A percentile compares a stretch with the other conserved stretches of the same genome.
Conservation (phyloP, 1,284 basidiomycete genomes). For the Apiotrichum siamense region DNA sequence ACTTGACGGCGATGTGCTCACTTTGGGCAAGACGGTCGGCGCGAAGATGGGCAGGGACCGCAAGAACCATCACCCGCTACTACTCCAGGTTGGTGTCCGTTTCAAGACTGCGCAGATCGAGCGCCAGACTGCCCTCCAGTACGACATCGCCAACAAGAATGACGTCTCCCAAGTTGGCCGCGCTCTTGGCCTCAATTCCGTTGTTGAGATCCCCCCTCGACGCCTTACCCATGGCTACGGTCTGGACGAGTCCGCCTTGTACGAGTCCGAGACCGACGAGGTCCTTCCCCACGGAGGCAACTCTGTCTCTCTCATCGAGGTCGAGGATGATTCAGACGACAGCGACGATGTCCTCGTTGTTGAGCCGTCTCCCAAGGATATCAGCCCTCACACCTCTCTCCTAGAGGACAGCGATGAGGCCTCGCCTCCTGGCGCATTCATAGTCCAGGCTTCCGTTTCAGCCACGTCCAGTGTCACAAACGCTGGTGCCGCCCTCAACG, state of each 20-base stretch:
- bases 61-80: slow-evolving; percentile 1
- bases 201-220: neutral
- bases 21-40: slow-evolving; percentile 24
- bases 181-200: neutral
- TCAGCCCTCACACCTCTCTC: too few relatives aligned
- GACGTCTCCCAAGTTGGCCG: neutral
- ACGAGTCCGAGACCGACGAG: slow-evolving; percentile 15
- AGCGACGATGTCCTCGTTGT: neutral
- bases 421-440: too few relatives aligned
- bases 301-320: neutral
- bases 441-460: too few relatives aligned
- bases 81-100: slow-evolving; percentile 1
- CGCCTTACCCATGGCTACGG: slow-evolving; percentile 6
- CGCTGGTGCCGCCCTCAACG: too few relatives aligned
- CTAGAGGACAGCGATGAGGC: too few relatives aligned
- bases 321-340: neutral
- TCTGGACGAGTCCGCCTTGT: slow-evolving; percentile 5
- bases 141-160: neutral
- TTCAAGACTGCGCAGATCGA: neutral
- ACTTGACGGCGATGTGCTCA: slow-evolving; percentile 21
- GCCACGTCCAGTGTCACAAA: too few relatives aligned
- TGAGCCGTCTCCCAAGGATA: neutral
- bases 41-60: slow-evolving; percentile 1
- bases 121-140: neutral
- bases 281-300: slow-evolving; percentile 3